phyloP scores from a whole-genome alignment of 306 rosid species.

The Vigna angularis region DNA sequence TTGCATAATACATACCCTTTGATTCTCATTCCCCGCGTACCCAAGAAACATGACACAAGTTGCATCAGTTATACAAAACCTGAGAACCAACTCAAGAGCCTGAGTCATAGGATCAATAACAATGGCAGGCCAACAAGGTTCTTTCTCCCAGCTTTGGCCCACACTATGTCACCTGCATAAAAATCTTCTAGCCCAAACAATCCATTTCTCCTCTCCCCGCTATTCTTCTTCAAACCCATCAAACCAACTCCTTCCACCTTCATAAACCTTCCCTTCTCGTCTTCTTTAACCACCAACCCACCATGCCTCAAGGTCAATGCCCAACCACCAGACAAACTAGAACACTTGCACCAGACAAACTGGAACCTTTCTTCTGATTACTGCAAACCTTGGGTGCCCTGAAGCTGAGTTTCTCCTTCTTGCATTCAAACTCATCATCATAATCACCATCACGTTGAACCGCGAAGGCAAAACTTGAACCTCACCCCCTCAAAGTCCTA shows the following conservation, averaged over 20 bases:
- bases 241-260: slow-evolving; percentile 57
- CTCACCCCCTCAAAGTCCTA: too few relatives aligned
- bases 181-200: slow-evolving; percentile 92
- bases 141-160: slow-evolving; percentile 98
- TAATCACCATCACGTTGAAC: slow-evolving; percentile 49
- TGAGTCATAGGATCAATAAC: slow-evolving; percentile 92
- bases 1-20: slow-evolving; percentile 62
- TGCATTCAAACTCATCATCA: slow-evolving; percentile 65
- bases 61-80: slow-evolving; percentile 90
- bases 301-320: slow-evolving; percentile 54
- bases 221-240: slow-evolving; percentile 39
- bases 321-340: slow-evolving; percentile 47
- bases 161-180: slow-evolving; percentile 88
- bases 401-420: slow-evolving; percentile 61
- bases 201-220: slow-evolving; percentile 55
- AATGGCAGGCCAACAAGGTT: slow-evolving; percentile 99
- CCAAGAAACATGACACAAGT: slow-evolving; percentile 99
- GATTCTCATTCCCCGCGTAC: slow-evolving; percentile 76
- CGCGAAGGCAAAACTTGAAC: too few relatives aligned
- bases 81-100: slow-evolving; percentile 91
- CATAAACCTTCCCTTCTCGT: slow-evolving; percentile 53
- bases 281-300: slow-evolving; percentile 55
- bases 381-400: slow-evolving; percentile 55
- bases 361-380: slow-evolving; percentile 51
- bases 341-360: slow-evolving; percentile 37